phyloP scores from a whole-genome alignment of 1,139 yeast genomes.

The Geotrichum europaeum region DNA sequence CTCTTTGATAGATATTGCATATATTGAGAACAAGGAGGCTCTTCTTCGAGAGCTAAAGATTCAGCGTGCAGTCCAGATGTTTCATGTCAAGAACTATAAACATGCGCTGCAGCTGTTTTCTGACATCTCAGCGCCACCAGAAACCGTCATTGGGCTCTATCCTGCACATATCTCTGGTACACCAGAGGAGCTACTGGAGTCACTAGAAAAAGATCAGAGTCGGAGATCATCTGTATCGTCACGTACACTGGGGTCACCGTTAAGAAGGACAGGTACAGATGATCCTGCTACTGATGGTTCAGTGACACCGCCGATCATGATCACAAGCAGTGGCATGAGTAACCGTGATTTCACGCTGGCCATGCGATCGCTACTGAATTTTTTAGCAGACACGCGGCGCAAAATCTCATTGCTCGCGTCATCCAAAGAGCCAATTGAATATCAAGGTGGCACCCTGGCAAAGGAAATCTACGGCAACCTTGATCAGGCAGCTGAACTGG shows the following conservation, averaged over 20 bases:
- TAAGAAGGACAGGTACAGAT: neutral
- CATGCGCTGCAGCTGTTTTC: slow-evolving; percentile 45
- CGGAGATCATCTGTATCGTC: neutral
- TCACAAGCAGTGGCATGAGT: neutral
- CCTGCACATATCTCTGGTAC: slow-evolving; percentile 37
- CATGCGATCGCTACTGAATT: slow-evolving; percentile 50
- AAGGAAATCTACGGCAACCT: slow-evolving; percentile 8
- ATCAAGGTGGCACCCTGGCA: neutral
- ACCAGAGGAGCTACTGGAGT: slow-evolving; percentile 19
- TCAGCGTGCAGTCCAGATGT: slow-evolving; percentile 37
- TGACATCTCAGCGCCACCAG: slow-evolving; percentile 54
- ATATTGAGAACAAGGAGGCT: slow-evolving; percentile 34
- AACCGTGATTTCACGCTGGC: slow-evolving; percentile 34
- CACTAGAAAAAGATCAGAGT: neutral
- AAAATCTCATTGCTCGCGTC: slow-evolving; percentile 28
- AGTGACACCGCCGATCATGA: neutral
- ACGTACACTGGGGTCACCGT: neutral
- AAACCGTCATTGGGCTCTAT: slow-evolving; percentile 42
- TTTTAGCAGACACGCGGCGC: slow-evolving; percentile 47
- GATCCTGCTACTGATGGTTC: neutral
- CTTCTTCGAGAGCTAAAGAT: slow-evolving; percentile 43
- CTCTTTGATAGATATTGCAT: slow-evolving; percentile 33
- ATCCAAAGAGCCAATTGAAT: slow-evolving; percentile 1
- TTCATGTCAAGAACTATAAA: slow-evolving; percentile 33
- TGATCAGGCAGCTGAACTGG: slow-evolving; percentile 38